phyloP scores from a whole-genome alignment of 2,329 filamentous ascomycete genomes.

The Chaetothyriales sp. region DNA sequence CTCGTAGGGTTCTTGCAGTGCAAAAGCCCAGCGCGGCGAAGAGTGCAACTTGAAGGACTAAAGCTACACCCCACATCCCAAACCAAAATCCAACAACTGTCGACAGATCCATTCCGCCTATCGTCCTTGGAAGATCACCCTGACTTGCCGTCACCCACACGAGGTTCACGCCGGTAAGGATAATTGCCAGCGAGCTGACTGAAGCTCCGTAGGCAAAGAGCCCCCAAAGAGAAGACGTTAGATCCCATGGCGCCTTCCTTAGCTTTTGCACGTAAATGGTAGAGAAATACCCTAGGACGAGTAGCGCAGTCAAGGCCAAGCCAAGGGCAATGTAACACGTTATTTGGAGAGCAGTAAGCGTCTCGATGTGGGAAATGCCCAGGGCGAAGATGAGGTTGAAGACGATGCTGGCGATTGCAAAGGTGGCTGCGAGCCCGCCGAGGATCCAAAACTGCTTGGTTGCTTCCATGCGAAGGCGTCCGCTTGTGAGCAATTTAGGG shows the following conservation, averaged over 20 bases:
- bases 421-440: constrained; percentile 9
- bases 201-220: constrained; percentile 5
- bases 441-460: constrained; percentile 12
- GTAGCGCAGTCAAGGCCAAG: constrained; percentile 9
- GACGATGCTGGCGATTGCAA: constrained; percentile 11
- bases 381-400: constrained; percentile 14
- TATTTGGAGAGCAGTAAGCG: constrained; percentile 7
- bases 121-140: constrained; percentile 7
- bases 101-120: constrained; percentile 3
- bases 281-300: constrained; percentile 8
- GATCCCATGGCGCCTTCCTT: constrained; percentile 4
- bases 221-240: constrained; percentile 6
- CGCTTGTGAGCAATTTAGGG: not conserved
- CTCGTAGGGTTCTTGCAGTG: constrained; percentile 10
- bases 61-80: constrained; percentile 11
- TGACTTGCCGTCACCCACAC: constrained; percentile 12
- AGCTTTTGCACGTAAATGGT: constrained; percentile 8
- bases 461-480: constrained; percentile 7
- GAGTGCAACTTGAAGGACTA: constrained; percentile 6
- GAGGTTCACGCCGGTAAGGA: constrained; percentile 10
- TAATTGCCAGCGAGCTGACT: constrained; percentile 5
- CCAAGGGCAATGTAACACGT: constrained; percentile 14
- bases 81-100: constrained; percentile 13
- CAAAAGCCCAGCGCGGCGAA: constrained; percentile 10
- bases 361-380: constrained; percentile 2